Conservation (phyloP, 768 basidiomycete genomes). For the Tephrocybe sp. region DNA sequence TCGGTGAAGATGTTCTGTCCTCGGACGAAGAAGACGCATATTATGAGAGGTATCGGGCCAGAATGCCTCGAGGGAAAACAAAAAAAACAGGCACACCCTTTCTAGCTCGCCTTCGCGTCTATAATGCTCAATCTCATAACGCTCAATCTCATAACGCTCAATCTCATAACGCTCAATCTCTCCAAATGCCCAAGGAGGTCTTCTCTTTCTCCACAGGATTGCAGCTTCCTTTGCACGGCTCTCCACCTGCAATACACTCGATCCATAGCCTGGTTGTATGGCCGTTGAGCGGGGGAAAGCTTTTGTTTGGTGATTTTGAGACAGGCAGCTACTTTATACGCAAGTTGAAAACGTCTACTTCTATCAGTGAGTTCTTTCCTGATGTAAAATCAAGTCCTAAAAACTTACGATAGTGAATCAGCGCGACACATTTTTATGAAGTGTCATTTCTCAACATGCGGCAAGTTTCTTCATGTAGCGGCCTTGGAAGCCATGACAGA, state of each 20-base stretch:
- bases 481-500: neutral
- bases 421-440: neutral
- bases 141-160: too few relatives aligned
- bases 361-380: neutral
- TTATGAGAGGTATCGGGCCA: neutral
- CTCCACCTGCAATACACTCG: neutral
- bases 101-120: neutral
- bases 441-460: conserved; percentile 1
- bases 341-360: conserved; percentile 3
- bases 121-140: too few relatives aligned
- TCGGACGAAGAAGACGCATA: neutral
- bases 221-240: neutral
- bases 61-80: neutral
- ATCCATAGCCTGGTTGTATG: neutral
- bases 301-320: conserved; percentile 1
- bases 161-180: conserved; percentile 1
- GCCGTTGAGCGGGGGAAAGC: conserved; percentile 1
- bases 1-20: neutral
- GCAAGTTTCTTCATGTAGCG: neutral
- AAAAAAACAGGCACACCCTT: neutral
- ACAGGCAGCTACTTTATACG: neutral
- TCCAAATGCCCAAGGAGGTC: neutral
- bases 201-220: conserved; percentile 1
- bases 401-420: neutral
- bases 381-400: neutral